Base-by-base conservation (phyloP, 2,329 filamentous ascomycete species). In the Magnaporthales sp. region DNA sequence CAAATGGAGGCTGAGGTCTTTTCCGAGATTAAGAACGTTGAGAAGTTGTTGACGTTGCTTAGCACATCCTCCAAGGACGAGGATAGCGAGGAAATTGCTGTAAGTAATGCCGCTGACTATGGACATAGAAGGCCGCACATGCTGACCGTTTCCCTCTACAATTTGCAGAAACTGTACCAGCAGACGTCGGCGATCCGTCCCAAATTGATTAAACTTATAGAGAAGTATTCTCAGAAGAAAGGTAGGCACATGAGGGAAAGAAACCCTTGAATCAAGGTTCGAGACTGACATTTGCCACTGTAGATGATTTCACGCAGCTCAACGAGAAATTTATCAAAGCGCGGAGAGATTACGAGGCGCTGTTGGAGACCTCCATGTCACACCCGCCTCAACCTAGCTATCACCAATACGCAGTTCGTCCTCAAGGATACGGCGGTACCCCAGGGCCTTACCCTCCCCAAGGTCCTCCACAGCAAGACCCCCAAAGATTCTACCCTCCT, bases 321-420 rank as follows among this genome's bases (percentile, higher is more conserved):
- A 99, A 99, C 74, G 95, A 99, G 78, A 98, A 98, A 80, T 99
- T 99, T 78, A 98, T 99, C 83, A 99, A 99, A 79, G 95, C 95
- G 62, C 89, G 95, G 70, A 87, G 94, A 73, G 95, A 99, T 78
- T 99, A 99, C 76, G 95, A 99, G 79, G 89, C 91, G 31, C 84
- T 99, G n/a, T 83, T 99, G 24, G 95, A 99, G 77, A 91, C 92
- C 22, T 98, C 94, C 67, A 98, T 99, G 94, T 89, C 93, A 1
- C 94, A 97, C 71, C 91, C 93, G n/a, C 88, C 91, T 65, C 90
- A 91, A 73, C 87, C 89, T 62, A 87, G 84, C 70, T 95, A 94
- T 75, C 89, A 91, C 72, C 88, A 91, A 71, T 88, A 88, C 70
- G 79, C 81, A 60, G 54, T 31, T 19, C 80, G 84, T 13, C 78